These are phyloP conservation scores for Metschnikowia picachoensis DNA, from an alignment of 805 yeast species.

Conservation along the genomic window DNA sequence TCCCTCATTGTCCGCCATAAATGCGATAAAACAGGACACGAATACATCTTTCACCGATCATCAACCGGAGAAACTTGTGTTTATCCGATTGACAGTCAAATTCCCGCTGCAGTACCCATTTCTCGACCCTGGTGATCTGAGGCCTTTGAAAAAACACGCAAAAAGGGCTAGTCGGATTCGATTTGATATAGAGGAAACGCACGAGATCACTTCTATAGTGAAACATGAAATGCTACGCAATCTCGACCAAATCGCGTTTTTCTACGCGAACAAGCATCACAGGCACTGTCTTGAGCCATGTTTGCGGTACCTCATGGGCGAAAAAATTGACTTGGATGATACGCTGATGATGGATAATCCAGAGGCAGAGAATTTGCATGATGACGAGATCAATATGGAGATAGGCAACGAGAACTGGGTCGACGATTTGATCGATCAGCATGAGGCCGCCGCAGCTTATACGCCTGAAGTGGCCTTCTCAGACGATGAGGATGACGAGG, in stretches of 20 bases:
- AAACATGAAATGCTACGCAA: conserved; percentile 48
- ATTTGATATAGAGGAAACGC: conserved; percentile 75
- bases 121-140: conserved; percentile 39
- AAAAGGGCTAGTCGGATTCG: conserved; percentile 22
- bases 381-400: conserved; percentile 21
- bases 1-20: neutral
- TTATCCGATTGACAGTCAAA: conserved; percentile 63
- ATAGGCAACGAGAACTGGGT: conserved; percentile 43
- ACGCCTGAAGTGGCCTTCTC: conserved; percentile 21
- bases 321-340: conserved; percentile 49
- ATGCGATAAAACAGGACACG: neutral
- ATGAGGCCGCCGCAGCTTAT: conserved; percentile 23
- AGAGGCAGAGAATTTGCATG: conserved; percentile 22
- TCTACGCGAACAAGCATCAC: conserved; percentile 50
- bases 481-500: conserved; percentile 26
- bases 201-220: conserved; percentile 52
- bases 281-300: conserved; percentile 78
- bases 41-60: conserved; percentile 4
- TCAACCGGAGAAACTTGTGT: conserved; percentile 48
- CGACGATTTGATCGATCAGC: conserved; percentile 37
- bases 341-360: conserved; percentile 23
- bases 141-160: neutral
- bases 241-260: conserved; percentile 52
- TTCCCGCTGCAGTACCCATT: conserved; percentile 76
- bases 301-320: conserved; percentile 77